A percentile compares a stretch with the other conserved stretches of the same genome.
Evolutionary conservation across 2,329 filamentous ascomycete genomes (phyloP).

Genomic region (Trichophyton simii): DNA sequence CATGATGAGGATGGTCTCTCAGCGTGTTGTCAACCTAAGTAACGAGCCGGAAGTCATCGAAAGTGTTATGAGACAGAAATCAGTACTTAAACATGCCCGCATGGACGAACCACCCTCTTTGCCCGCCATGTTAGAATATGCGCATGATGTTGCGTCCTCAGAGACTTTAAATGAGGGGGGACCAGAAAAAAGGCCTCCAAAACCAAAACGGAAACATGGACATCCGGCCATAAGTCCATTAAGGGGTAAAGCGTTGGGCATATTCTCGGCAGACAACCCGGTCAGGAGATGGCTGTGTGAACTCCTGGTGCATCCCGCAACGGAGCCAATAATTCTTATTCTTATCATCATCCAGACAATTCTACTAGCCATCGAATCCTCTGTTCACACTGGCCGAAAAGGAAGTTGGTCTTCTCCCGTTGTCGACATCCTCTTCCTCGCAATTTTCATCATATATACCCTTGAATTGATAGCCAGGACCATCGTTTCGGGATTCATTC

Average conservation of each 20-base stretch:
- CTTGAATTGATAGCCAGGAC: conserved; percentile 70
- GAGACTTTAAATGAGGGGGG: conserved; percentile 25
- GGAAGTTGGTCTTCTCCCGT: conserved; percentile 49
- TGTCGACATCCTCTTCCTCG: conserved; percentile 71
- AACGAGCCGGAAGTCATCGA: conserved; percentile 80
- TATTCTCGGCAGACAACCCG: conserved; percentile 68
- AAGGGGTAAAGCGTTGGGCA: conserved; percentile 69
- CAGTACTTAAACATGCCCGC: conserved; percentile 39
- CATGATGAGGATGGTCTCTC: conserved; percentile 77
- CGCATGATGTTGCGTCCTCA: conserved; percentile 31
- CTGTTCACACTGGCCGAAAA: conserved; percentile 51
- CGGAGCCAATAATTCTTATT: conserved; percentile 73
- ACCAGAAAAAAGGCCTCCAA: conserved; percentile 22
- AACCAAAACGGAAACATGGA: conserved; percentile 15
- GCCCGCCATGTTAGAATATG: conserved; percentile 36
- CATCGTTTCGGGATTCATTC: conserved; percentile 83
- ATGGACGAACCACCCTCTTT: conserved; percentile 41
- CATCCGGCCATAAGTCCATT: conserved; percentile 56
- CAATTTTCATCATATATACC: conserved; percentile 79
- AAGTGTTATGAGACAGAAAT: conserved; percentile 51
- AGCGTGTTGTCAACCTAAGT: conserved; percentile 93
- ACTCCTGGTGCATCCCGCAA: conserved; percentile 70
- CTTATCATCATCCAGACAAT: conserved; percentile 82
- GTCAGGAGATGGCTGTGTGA: conserved; percentile 67
- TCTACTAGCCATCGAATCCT: conserved; percentile 74